Evolutionary conservation across 306 rosid genomes (phyloP).

Genomic region (barrel medic (Medicago truncatula)): DNA sequence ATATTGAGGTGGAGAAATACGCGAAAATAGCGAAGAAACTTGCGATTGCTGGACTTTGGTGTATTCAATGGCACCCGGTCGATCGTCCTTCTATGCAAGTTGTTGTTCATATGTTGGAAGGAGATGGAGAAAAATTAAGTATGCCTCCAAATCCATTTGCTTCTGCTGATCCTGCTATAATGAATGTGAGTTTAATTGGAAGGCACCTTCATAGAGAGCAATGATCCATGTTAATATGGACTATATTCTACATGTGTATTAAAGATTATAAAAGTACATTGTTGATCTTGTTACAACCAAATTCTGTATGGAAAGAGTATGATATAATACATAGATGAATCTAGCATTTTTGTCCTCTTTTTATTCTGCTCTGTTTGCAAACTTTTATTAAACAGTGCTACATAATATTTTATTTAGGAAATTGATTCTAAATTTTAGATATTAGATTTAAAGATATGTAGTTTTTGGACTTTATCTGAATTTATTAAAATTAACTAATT

Average conservation of each 20-base stretch:
- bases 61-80: conserved; percentile 34
- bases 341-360: too few species aligned
- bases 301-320: too few species aligned
- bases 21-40: conserved; percentile 32
- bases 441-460: too few species aligned
- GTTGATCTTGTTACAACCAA: neutral
- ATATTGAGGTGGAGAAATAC: conserved; percentile 27
- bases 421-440: too few species aligned
- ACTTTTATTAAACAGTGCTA: too few species aligned
- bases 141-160: conserved; percentile 39
- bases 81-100: conserved; percentile 38
- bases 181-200: conserved; percentile 30
- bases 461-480: too few species aligned
- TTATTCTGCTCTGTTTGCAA: too few species aligned
- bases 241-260: neutral
- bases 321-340: too few species aligned
- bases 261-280: neutral
- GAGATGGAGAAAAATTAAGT: conserved; percentile 32
- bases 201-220: conserved; percentile 16
- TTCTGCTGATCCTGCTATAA: conserved; percentile 26
- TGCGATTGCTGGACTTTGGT: conserved; percentile 28
- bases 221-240: conserved; percentile 6
- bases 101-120: conserved; percentile 41
- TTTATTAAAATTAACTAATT: too few species aligned
- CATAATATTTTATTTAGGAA: too few species aligned